Evolutionary conservation across 73 alveolate genomes (phyloP).

Genomic region (Uronychia setigera): DNA sequence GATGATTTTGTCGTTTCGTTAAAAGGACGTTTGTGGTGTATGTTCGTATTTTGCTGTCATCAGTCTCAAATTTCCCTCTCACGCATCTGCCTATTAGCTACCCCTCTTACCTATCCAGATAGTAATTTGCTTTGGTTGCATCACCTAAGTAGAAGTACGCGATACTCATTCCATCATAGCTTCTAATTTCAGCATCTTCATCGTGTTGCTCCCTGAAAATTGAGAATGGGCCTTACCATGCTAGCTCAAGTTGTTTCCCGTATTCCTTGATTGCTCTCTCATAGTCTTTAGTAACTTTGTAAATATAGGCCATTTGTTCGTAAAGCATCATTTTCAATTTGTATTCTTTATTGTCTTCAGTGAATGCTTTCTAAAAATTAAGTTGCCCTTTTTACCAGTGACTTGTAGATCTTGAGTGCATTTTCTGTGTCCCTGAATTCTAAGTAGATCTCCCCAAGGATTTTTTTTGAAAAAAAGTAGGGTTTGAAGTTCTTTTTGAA

Average conservation of each 20-base stretch:
- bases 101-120: neutral
- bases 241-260: neutral
- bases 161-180: neutral
- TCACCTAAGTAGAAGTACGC: neutral
- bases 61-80: constrained; percentile 1
- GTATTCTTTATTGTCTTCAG: neutral
- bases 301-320: neutral
- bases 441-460: neutral
- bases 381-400: neutral
- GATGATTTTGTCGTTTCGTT: neutral
- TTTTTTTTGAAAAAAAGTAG: no score
- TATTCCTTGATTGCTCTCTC: neutral
- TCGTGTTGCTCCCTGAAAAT: neutral
- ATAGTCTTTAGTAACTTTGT: neutral
- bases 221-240: no score
- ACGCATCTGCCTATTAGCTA: neutral
- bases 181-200: neutral
- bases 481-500: neutral
- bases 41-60: neutral
- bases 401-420: neutral
- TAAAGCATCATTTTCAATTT: neutral
- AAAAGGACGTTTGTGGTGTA: neutral
- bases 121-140: neutral
- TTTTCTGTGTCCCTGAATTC: neutral
- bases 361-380: neutral